A percentile compares a stretch with the other conserved stretches of the same genome.
These are phyloP conservation scores for Bruguiera hainesii DNA, from an alignment of 441 rosid species.

Conservation along the genomic window DNA sequence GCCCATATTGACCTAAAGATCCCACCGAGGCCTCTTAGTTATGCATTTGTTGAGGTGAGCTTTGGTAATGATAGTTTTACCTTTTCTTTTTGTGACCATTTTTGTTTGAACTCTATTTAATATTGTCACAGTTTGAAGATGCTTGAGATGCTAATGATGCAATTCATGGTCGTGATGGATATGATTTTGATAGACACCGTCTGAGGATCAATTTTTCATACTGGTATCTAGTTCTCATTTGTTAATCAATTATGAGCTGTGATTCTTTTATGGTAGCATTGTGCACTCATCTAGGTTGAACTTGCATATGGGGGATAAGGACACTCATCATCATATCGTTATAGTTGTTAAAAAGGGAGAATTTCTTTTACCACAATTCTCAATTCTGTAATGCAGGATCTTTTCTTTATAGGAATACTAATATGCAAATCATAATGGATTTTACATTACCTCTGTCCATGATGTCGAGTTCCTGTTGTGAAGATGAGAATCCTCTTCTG, in stretches of 20 bases:
- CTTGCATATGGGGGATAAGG: constrained; percentile 41
- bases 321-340: constrained; percentile 30
- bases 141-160: constrained; percentile 48
- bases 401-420: too few relatives aligned
- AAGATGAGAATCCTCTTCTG: too few relatives aligned
- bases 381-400: too few relatives aligned
- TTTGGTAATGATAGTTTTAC: neutral
- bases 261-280: neutral
- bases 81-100: neutral
- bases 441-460: too few relatives aligned
- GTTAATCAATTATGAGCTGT: neutral
- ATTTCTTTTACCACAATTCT: too few relatives aligned
- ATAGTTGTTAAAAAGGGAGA: too few relatives aligned
- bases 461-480: too few relatives aligned
- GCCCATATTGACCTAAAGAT: constrained; percentile 44
- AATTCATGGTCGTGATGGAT: constrained; percentile 47
- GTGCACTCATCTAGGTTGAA: constrained; percentile 30
- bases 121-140: constrained; percentile 32
- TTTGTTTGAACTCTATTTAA: neutral
- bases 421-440: too few relatives aligned
- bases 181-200: constrained; percentile 43
- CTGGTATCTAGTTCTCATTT: neutral
- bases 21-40: constrained; percentile 41
- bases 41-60: constrained; percentile 43
- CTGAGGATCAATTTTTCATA: constrained; percentile 26